Evolutionary conservation across 2,329 filamentous ascomycete species (phyloP), one percentile per base, ranked within the genome.

Genomic region (Ophiostoma ips): DNA sequence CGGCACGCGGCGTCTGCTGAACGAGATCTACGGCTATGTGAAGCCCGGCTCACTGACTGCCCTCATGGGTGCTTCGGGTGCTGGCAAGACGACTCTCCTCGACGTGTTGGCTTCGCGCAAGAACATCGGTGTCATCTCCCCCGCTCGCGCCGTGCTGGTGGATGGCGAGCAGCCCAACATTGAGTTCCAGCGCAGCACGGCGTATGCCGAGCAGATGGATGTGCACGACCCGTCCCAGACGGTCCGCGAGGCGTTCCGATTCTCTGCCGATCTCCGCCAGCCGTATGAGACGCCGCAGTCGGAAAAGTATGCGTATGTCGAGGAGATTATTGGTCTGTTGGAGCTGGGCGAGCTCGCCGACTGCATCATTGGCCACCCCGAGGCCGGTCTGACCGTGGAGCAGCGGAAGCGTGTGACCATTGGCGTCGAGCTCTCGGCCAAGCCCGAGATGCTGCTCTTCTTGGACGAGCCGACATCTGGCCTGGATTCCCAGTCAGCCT

Each of bases 351-450:
- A 66, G 8, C 75, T 77, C 36, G 75, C 76, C 1, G 76, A 79
- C 59, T 74, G 72, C 50, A 73, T 79, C 31, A 77, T 79, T 46
- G 75, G 76, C 30, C 68, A 65, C 3, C 69, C 73, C 3, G 75
- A 89, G 59, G 82, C 84, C 60, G 87, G 84, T 54, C 69, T 84
- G 21, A 84, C 81, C 4, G 75, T 79, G 12, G 77, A 80, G 59
- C 75, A 80, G 63, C 71, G 75, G 46, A 81, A 81, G 66, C 84
- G 87, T 58, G 77, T 94, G n/a, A 95, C 88, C 0, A 94, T 95
- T 52, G 88, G 86, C 58, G 87, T 95, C 10, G 88, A 95, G 61
- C 72, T 95, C 8, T 87, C 86, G 9, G 88, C 88, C 15, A 92
- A 85, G 65, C 84, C 84, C 1, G 76, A 86, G 56, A 69, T 88